Evolutionary conservation across 768 basidiomycete species (phyloP).

Genomic region (Lentinula sp.): DNA sequence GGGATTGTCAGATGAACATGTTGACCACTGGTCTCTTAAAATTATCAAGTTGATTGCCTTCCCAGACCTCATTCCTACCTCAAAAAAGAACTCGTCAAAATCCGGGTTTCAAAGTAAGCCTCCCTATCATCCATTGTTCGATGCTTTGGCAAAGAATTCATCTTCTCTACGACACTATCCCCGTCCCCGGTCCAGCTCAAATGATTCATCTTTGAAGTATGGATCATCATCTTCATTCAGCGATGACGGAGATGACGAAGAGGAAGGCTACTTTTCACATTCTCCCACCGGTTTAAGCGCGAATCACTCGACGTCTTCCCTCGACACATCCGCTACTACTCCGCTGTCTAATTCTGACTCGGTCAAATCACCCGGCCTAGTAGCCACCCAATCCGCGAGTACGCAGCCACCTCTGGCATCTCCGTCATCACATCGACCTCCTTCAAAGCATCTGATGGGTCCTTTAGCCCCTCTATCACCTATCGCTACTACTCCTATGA

Average conservation of each 20-base stretch:
- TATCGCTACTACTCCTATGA: constrained; percentile 9
- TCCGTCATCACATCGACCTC: constrained; percentile 26
- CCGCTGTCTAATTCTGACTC: constrained; percentile 42
- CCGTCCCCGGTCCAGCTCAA: constrained; percentile 1
- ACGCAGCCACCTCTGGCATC: constrained; percentile 16
- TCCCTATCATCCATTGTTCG: background rate
- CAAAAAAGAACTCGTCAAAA: background rate
- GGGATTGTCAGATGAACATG: constrained; percentile 61
- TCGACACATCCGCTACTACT: constrained; percentile 21
- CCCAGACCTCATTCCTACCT: constrained; percentile 57
- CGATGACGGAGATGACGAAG: constrained; percentile 25
- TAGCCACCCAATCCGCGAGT: background rate
- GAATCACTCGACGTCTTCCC: constrained; percentile 25
- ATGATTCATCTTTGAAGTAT: background rate
- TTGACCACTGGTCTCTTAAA: constrained; percentile 71
- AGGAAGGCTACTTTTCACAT: constrained; percentile 59
- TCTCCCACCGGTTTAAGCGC: constrained; percentile 30
- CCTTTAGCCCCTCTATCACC: constrained; percentile 26
- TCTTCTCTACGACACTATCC: background rate
- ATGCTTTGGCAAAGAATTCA: background rate
- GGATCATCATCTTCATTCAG: constrained; percentile 8
- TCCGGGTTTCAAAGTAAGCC: background rate
- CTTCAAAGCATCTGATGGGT: constrained; percentile 28
- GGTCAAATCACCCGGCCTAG: constrained; percentile 11
- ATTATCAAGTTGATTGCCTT: constrained; percentile 73